Evolutionary conservation across 257 asterid genomes (phyloP), one percentile per base, ranked within the genome.

Genomic region (Rehmannia glutinosa): DNA sequence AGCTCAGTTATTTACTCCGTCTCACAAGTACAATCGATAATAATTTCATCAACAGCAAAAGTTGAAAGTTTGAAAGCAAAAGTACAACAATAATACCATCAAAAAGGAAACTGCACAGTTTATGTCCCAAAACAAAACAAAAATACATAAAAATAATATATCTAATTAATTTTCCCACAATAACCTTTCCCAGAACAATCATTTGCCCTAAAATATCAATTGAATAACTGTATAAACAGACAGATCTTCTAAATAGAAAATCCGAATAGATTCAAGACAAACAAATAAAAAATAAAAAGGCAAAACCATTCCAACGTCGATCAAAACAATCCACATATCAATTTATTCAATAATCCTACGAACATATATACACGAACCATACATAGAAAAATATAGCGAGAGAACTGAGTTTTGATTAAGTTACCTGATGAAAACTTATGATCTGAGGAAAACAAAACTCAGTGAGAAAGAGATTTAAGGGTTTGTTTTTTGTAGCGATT

Each of bases 361-460:
- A 33, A 52, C 46, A 72, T 6, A 30, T 3, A 28, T 30, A 62
- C 47, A 32, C n/a, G 5, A 62, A 64, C 52, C 4, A 66, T 2
- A 51, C 2, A 21, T n/a, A 4, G 36, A 30, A 1, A 52, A 1
- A 12, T 8, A 12, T 4, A 53, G 58, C 6, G 16, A 30, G 8
- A 64, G 32, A 28, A 33, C 42, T 38, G 38, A 39, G 50, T n/a
- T 21, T 8, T 1, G 55, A 42, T 9, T 6, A 52, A 23, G 36
- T 60, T 64, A 81, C 83, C 79, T 71, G 77, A 68, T 43, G 21
- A 35, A 38, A 64, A 15, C 36, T 60, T 2, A 51, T 64, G 82
- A 76, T 78, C 83, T 62, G 78, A 47, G 46, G 13, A 54, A 52
- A 19, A n/a, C 60, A 53, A 43, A 64, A 16, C 19, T 30, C 11